These are phyloP conservation scores for Calycina marina DNA, from an alignment of 2,329 filamentous ascomycete genomes.

Conservation along the genomic window DNA sequence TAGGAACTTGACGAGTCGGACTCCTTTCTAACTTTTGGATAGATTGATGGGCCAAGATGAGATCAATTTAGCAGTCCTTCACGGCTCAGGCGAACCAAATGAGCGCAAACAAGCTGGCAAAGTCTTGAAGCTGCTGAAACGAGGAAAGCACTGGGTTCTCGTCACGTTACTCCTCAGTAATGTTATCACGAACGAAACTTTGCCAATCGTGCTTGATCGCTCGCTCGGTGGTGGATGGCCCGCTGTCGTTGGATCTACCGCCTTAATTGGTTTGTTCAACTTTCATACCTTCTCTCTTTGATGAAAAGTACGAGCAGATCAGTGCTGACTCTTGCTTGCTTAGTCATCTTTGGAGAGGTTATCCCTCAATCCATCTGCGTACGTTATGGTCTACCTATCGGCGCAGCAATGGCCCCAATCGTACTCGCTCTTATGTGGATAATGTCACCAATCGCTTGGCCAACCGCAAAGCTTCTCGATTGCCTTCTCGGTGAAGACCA, in stretches of 20 bases:
- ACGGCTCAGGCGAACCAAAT: slow-evolving; percentile 68
- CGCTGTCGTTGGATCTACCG: slow-evolving; percentile 82
- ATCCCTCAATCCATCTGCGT: slow-evolving; percentile 94
- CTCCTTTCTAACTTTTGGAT: slow-evolving; percentile 3
- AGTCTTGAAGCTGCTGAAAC: slow-evolving; percentile 66
- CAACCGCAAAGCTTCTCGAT: slow-evolving; percentile 89
- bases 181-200: slow-evolving; percentile 93
- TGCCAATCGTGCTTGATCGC: slow-evolving; percentile 87
- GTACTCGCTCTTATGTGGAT: slow-evolving; percentile 87
- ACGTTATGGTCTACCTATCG: slow-evolving; percentile 87
- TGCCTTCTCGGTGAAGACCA: slow-evolving; percentile 87
- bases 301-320: slow-evolving; percentile 14
- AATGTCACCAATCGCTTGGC: slow-evolving; percentile 80
- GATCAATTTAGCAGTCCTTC: slow-evolving; percentile 91
- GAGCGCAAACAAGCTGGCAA: slow-evolving; percentile 74
- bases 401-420: slow-evolving; percentile 80
- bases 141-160: slow-evolving; percentile 95
- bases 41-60: slow-evolving; percentile 54
- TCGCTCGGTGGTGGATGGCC: slow-evolving; percentile 90
- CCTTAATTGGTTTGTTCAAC: slow-evolving; percentile 63
- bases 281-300: not conserved
- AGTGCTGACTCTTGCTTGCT: too few species aligned
- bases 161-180: slow-evolving; percentile 90
- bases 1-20: too few species aligned
- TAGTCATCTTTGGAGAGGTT: slow-evolving; percentile 98